phyloP scores from a whole-genome alignment of 805 yeast genomes.

The Sungouiozyma intestinalis region DNA sequence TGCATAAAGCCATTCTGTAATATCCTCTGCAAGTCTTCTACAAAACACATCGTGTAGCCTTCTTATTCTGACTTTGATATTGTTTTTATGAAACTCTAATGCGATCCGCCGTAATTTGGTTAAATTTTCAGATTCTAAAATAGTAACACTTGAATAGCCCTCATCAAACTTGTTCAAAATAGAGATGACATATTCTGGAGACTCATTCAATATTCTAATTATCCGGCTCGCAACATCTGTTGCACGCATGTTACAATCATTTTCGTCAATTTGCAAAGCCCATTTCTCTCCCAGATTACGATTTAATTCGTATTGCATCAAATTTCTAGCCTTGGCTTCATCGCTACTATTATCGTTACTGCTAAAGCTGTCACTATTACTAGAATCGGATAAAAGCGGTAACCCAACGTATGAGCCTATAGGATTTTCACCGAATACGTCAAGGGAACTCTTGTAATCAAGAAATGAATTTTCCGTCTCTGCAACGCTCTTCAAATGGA shows the following conservation, averaged over 20 bases:
- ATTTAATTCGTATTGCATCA: conserved; percentile 6
- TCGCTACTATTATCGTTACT: conserved; percentile 1
- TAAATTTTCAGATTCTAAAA: conserved; percentile 13
- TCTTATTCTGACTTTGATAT: conserved; percentile 15
- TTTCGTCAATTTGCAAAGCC: conserved; percentile 22
- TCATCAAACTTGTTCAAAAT: conserved; percentile 13
- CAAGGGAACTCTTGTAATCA: not conserved
- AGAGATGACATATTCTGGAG: conserved; percentile 18
- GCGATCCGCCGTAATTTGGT: conserved; percentile 11
- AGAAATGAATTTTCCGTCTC: not conserved
- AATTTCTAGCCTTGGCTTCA: conserved; percentile 1
- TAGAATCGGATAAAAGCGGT: not conserved
- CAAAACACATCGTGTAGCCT: conserved; percentile 19
- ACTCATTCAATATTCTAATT: conserved; percentile 15
- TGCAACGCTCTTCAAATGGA: conserved; percentile 6
- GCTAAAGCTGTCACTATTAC: not conserved
- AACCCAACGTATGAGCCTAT: not conserved
- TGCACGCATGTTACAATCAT: conserved; percentile 16
- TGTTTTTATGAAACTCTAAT: conserved; percentile 13
- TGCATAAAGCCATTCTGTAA: conserved; percentile 17
- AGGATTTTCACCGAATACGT: not conserved
- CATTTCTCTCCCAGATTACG: conserved; percentile 10
- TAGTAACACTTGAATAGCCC: conserved; percentile 14
- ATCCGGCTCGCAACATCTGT: conserved; percentile 20
- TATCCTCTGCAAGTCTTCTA: conserved; percentile 15